A percentile compares a stretch with the other conserved stretches of the same genome.
Evolutionary conservation across 139 green algal species (phyloP).

Genomic region (Edaphochlamys debaryana): DNA sequence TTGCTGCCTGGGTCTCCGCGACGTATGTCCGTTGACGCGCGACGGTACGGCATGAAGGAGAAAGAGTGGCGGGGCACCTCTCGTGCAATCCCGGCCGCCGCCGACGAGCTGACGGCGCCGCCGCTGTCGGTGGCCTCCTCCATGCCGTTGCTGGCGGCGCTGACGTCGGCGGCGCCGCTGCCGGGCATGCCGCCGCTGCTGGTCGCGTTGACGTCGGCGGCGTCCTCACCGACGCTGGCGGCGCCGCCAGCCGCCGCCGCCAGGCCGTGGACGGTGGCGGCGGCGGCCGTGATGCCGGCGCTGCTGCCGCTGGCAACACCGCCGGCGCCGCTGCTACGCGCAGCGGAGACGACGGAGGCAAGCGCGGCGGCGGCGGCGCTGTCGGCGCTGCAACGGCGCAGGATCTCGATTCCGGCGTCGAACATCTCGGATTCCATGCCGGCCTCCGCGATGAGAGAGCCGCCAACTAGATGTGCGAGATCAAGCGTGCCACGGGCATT

Average conservation of each 20-base stretch:
- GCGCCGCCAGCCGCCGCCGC: too few relatives aligned
- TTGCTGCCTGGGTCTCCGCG: too few relatives aligned
- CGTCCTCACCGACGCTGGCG: too few relatives aligned
- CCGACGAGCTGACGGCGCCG: neutral
- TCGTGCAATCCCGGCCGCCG: too few relatives aligned
- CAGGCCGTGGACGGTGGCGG: too few relatives aligned
- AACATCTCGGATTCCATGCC: conserved; percentile 27
- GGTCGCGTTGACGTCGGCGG: too few relatives aligned
- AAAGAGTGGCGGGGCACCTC: neutral
- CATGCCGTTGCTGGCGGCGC: neutral
- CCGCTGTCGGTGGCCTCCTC: neutral
- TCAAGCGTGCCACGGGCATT: too few relatives aligned
- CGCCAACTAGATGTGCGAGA: neutral
- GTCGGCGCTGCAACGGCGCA: neutral
- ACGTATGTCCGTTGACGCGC: neutral
- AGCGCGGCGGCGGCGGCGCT: neutral
- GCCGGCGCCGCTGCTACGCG: neutral
- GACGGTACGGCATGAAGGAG: neutral
- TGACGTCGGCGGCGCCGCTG: too few relatives aligned
- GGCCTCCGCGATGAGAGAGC: neutral
- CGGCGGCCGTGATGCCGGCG: too few relatives aligned
- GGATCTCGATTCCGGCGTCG: conserved; percentile 8
- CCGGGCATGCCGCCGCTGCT: too few relatives aligned
- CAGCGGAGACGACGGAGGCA: too few relatives aligned
- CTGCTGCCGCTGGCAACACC: too few relatives aligned